Conservation (phyloP, 2,329 filamentous ascomycete genomes). For the Penicillium hordei region DNA sequence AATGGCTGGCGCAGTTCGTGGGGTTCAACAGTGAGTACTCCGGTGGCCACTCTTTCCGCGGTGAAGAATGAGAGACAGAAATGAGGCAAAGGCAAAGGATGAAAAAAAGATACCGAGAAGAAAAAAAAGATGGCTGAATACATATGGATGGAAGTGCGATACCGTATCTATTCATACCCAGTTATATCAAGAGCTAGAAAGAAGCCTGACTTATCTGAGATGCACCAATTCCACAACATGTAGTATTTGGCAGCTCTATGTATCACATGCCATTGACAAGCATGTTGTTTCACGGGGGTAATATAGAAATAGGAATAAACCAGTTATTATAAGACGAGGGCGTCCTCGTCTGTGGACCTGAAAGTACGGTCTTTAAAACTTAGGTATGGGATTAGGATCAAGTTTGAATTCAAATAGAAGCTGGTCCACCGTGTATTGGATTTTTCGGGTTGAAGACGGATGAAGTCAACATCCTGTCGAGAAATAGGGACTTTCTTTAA, state of each 20-base stretch:
- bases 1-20: background rate
- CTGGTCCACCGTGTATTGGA: background rate
- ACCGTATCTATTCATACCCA: background rate
- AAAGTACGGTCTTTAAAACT: background rate
- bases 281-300: too few species aligned
- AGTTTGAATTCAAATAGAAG: background rate
- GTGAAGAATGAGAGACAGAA: background rate
- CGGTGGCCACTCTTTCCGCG: background rate
- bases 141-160: background rate
- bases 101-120: background rate
- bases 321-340: too few species aligned
- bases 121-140: background rate
- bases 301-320: background rate
- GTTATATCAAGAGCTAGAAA: background rate
- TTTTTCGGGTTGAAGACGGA: background rate
- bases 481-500: background rate
- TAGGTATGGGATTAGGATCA: too few species aligned
- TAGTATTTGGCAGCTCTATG: background rate
- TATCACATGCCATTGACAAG: background rate
- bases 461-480: background rate
- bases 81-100: background rate
- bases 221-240: background rate
- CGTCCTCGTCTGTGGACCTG: too few species aligned
- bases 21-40: background rate
- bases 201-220: background rate